Evolutionary conservation across 345 rosid species (phyloP).

Genomic region (Lumnitzera racemosa): DNA sequence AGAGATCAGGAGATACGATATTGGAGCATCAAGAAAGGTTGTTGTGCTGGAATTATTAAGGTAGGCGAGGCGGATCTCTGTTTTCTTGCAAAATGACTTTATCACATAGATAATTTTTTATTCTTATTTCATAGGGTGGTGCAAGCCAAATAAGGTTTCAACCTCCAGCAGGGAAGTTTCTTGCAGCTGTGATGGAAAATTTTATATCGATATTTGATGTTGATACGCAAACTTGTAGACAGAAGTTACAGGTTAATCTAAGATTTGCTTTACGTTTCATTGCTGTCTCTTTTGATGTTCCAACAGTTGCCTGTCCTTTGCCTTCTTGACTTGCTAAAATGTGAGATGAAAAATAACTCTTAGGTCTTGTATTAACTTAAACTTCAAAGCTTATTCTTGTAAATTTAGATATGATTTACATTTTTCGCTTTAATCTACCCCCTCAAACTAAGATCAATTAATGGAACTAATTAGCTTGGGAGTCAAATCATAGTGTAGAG

Average conservation of each 20-base stretch:
- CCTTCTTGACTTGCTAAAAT: too few species aligned
- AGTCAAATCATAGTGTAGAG: too few species aligned
- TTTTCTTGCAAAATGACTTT: neutral
- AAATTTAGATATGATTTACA: too few species aligned
- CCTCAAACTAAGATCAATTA: too few species aligned
- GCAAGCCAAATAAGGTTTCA: slow-evolving; percentile 55
- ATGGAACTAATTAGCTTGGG: too few species aligned
- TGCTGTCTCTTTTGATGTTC: too few species aligned
- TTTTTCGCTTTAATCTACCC: too few species aligned
- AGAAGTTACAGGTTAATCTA: slow-evolving; percentile 45
- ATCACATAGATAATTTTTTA: neutral
- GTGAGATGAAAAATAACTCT: too few species aligned
- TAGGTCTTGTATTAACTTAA: too few species aligned
- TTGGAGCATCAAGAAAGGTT: slow-evolving; percentile 67
- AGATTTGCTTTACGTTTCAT: neutral
- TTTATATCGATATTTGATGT: slow-evolving; percentile 48
- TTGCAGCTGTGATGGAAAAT: slow-evolving; percentile 56
- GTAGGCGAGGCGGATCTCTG: slow-evolving; percentile 14
- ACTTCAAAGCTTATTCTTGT: too few species aligned
- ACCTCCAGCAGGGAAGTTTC: slow-evolving; percentile 46
- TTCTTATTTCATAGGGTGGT: slow-evolving; percentile 32
- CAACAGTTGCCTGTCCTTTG: too few species aligned
- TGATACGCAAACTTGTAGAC: slow-evolving; percentile 42
- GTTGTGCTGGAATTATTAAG: slow-evolving; percentile 50
- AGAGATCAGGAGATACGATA: slow-evolving; percentile 48